Conservation (phyloP, 2,329 filamentous ascomycete species). For the Epicoccum nigrum region DNA sequence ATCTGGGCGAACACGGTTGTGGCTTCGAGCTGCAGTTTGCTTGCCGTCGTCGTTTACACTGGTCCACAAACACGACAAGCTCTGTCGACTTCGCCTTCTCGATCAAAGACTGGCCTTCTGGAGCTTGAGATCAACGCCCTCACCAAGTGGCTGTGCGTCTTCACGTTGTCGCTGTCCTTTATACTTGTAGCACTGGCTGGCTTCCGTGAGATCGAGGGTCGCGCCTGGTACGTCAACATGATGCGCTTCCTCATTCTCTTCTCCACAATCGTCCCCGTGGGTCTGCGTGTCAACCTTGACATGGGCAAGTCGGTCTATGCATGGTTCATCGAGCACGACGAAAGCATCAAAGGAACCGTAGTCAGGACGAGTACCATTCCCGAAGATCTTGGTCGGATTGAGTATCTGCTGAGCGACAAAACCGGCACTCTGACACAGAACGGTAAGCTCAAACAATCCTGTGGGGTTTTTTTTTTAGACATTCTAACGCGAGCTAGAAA, state of each 20-base stretch:
- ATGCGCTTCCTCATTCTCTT: constrained; percentile 98
- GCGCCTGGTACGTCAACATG: constrained; percentile 92
- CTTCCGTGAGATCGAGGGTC: constrained; percentile 69
- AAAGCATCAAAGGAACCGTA: constrained; percentile 87
- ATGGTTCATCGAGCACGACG: constrained; percentile 90
- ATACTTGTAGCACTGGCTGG: constrained; percentile 87
- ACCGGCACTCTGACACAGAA: constrained; percentile 98
- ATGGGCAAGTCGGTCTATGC: constrained; percentile 97
- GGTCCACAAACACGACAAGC: constrained; percentile 93
- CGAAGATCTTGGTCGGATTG: constrained; percentile 92
- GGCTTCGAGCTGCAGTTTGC: constrained; percentile 85
- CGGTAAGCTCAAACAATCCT: constrained; percentile 48
- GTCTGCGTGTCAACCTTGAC: constrained; percentile 92
- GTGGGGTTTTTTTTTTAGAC: too few species aligned
- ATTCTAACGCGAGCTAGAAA: constrained; percentile 61
- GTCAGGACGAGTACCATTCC: constrained; percentile 97
- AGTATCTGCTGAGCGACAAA: constrained; percentile 96
- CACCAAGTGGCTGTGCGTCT: constrained; percentile 90
- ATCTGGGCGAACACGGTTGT: constrained; percentile 99
- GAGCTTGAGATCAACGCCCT: constrained; percentile 97
- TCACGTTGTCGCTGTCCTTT: constrained; percentile 86
- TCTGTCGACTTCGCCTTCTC: constrained; percentile 86
- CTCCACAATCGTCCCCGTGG: constrained; percentile 98
- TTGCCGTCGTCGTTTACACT: constrained; percentile 92
- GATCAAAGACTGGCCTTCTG: constrained; percentile 90